Evolutionary conservation across 2,329 filamentous ascomycete species (phyloP).

Genomic region (Apiospora hydei): DNA sequence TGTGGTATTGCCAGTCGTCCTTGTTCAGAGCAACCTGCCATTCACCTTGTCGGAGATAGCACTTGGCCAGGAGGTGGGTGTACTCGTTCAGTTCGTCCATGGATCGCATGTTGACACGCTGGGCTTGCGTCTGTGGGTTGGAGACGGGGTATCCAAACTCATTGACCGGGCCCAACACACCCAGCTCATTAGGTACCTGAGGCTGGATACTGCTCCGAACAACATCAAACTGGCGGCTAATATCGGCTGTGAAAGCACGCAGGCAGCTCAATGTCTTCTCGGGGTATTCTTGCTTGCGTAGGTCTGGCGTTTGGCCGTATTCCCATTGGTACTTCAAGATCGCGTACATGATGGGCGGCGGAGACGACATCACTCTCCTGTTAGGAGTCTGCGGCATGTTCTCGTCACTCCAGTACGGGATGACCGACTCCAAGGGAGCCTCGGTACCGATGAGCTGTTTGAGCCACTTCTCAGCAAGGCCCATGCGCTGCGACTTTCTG

Average conservation of each 20-base stretch:
- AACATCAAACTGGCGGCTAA: conserved; percentile 61
- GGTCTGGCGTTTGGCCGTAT: conserved; percentile 68
- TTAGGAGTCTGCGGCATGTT: not conserved
- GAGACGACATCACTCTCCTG: conserved; percentile 36
- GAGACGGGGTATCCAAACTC: conserved; percentile 59
- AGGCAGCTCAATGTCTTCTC: conserved; percentile 67
- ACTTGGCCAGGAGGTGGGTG: conserved; percentile 84
- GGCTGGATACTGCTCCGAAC: conserved; percentile 56
- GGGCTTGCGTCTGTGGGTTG: conserved; percentile 24
- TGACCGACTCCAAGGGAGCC: conserved; percentile 64
- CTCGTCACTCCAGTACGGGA: conserved; percentile 63
- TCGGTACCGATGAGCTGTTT: conserved; percentile 86
- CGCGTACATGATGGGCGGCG: conserved; percentile 90
- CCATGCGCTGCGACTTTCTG: conserved; percentile 93
- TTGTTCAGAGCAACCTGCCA: conserved; percentile 90
- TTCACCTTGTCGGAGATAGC: conserved; percentile 94
- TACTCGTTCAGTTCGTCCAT: conserved; percentile 65
- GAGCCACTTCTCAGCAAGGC: conserved; percentile 92
- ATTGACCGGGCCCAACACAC: conserved; percentile 39
- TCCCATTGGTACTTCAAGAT: conserved; percentile 98
- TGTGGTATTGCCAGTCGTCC: conserved; percentile 87
- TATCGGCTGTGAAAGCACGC: conserved; percentile 66
- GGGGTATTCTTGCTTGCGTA: conserved; percentile 52
- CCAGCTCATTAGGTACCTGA: conserved; percentile 54
- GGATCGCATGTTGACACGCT: conserved; percentile 36